Evolutionary conservation across 2,329 filamentous ascomycete genomes (phyloP).

Genomic region (Sporothrix variecibatus): DNA sequence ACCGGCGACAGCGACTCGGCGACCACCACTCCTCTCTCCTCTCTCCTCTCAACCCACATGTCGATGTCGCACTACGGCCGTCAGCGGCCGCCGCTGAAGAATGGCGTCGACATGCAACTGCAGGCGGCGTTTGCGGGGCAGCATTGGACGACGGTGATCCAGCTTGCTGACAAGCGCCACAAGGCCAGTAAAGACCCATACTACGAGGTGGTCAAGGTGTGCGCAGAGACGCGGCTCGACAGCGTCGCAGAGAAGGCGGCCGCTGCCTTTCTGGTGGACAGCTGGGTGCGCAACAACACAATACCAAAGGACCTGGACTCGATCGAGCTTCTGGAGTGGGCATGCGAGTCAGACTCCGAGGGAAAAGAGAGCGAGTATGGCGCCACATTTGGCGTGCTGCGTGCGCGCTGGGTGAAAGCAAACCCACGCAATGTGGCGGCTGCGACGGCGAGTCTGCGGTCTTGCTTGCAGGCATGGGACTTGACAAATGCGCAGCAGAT

Average conservation of each 20-base stretch:
- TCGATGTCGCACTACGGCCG: slow-evolving; percentile 27
- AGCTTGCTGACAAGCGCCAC: slow-evolving; percentile 54
- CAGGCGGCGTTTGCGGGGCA: slow-evolving; percentile 57
- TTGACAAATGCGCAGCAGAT: slow-evolving; percentile 62
- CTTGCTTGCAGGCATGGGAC: slow-evolving; percentile 58
- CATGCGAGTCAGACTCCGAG: slow-evolving; percentile 40
- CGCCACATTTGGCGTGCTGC: slow-evolving; percentile 52
- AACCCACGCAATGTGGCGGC: slow-evolving; percentile 46
- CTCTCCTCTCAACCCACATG: slow-evolving; percentile 31
- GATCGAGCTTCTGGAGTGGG: slow-evolving; percentile 59
- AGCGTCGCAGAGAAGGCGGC: slow-evolving; percentile 49
- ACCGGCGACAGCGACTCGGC: neutral
- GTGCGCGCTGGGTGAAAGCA: slow-evolving; percentile 54
- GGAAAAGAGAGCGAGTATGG: slow-evolving; percentile 42
- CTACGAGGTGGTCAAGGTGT: slow-evolving; percentile 56
- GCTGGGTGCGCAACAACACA: slow-evolving; percentile 49
- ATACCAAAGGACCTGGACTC: slow-evolving; percentile 52
- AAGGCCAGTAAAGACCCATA: slow-evolving; percentile 56
- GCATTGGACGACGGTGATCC: slow-evolving; percentile 55
- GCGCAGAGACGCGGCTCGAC: slow-evolving; percentile 56
- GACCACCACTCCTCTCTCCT: neutral
- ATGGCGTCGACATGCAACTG: slow-evolving; percentile 56
- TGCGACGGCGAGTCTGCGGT: slow-evolving; percentile 51
- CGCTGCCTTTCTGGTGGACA: slow-evolving; percentile 48
- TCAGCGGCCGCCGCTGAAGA: slow-evolving; percentile 46